Evolutionary conservation across 1,139 yeast genomes (phyloP).

Genomic region (Yamadazyma diospyri): DNA sequence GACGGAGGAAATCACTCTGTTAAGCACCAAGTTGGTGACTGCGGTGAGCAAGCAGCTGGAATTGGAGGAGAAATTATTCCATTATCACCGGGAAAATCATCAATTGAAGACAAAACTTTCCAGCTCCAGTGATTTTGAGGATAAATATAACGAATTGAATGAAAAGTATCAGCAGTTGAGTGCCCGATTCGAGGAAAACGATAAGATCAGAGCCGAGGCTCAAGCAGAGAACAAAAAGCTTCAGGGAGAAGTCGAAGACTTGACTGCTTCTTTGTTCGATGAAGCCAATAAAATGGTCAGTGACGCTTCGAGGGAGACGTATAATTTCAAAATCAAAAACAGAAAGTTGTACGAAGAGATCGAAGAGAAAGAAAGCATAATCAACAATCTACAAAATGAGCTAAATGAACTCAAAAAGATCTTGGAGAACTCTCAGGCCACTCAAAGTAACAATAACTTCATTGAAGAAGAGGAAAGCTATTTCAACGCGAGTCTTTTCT

Average conservation of each 20-base stretch:
- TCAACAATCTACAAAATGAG: constrained; percentile 67
- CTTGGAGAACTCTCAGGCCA: constrained; percentile 16
- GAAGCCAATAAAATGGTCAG: constrained; percentile 82
- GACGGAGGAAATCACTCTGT: constrained; percentile 52
- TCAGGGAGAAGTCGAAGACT: constrained; percentile 71
- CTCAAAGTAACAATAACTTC: constrained; percentile 3
- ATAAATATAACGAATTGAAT: constrained; percentile 28
- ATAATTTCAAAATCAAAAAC: constrained; percentile 51
- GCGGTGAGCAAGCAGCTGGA: constrained; percentile 58
- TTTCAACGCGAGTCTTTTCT: constrained; percentile 26
- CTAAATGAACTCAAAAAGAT: constrained; percentile 64
- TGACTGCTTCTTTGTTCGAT: constrained; percentile 69
- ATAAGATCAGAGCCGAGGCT: constrained; percentile 41
- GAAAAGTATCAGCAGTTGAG: constrained; percentile 29
- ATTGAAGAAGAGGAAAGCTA: constrained; percentile 8
- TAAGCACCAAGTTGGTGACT: constrained; percentile 59
- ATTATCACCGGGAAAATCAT: constrained; percentile 30
- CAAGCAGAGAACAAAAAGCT: constrained; percentile 58
- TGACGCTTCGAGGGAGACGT: constrained; percentile 60
- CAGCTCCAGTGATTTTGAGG: constrained; percentile 17
- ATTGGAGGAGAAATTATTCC: constrained; percentile 41
- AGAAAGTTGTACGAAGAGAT: constrained; percentile 61
- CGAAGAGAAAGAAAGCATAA: constrained; percentile 66
- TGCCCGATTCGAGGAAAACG: constrained; percentile 31
- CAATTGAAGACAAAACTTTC: constrained; percentile 21